phyloP scores from a whole-genome alignment of 2,329 filamentous ascomycete species.

The Pseudogymnoascus sp. region DNA sequence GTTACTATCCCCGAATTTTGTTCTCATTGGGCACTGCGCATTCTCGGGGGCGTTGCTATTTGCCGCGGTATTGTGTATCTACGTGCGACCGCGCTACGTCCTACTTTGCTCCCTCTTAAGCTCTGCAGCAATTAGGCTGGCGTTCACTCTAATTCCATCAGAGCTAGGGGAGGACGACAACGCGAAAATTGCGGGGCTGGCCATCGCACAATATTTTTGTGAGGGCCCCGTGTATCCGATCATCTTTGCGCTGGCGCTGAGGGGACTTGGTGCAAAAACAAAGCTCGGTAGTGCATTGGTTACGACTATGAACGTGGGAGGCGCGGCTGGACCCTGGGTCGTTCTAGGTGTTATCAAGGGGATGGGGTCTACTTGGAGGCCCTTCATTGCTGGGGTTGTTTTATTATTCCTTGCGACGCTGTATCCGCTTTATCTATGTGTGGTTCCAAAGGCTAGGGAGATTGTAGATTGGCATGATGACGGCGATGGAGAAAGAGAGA shows the following conservation, averaged over 20 bases:
- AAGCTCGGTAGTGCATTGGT: constrained; percentile 59
- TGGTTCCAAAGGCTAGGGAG: constrained; percentile 15
- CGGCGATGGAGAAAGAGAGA: neutral
- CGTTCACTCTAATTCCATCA: constrained; percentile 32
- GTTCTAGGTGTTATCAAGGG: constrained; percentile 18
- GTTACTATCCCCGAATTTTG: constrained; percentile 31
- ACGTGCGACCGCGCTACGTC: constrained; percentile 49
- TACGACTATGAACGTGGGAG: constrained; percentile 16
- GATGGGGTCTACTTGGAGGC: neutral
- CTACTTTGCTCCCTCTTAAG: constrained; percentile 55
- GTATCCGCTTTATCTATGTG: constrained; percentile 24
- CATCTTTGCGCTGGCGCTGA: constrained; percentile 67
- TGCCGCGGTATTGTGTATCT: constrained; percentile 65
- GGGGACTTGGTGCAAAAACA: constrained; percentile 66
- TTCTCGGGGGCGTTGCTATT: constrained; percentile 56
- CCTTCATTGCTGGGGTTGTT: constrained; percentile 16
- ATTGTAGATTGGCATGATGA: constrained; percentile 19
- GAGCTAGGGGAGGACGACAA: constrained; percentile 25
- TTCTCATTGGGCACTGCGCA: constrained; percentile 32
- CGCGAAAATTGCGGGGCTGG: constrained; percentile 41
- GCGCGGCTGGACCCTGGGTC: constrained; percentile 23
- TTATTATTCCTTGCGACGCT: constrained; percentile 20
- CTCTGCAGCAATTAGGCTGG: constrained; percentile 42
- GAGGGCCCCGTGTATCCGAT: constrained; percentile 75
- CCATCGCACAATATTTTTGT: constrained; percentile 64